A percentile compares a stretch with the other conserved stretches of the same genome.
phyloP scores from a whole-genome alignment of 129 eudicot species.

The Erigeron canadensis region DNA sequence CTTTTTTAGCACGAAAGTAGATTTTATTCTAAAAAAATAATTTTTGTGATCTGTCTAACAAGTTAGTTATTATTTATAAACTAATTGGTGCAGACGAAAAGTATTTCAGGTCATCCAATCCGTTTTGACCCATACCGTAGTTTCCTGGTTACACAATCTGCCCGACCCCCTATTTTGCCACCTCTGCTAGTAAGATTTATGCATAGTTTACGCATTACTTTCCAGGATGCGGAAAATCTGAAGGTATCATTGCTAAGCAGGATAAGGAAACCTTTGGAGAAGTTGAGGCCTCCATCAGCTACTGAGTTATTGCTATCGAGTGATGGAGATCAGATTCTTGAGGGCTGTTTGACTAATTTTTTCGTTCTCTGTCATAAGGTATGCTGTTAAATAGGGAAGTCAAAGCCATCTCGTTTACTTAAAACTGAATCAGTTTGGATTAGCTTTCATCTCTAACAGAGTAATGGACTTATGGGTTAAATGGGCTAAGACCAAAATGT shows the following conservation, averaged over 20 bases:
- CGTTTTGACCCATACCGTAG: not conserved
- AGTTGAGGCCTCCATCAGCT: constrained; percentile 74
- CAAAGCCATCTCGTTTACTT: no score
- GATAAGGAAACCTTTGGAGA: constrained; percentile 83
- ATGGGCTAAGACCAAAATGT: no score
- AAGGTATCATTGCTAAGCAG: constrained; percentile 42
- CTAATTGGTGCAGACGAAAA: not conserved
- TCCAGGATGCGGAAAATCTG: constrained; percentile 20
- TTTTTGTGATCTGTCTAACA: no score
- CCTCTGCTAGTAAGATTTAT: constrained; percentile 8
- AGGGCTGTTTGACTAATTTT: constrained; percentile 80
- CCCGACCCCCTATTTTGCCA: not conserved
- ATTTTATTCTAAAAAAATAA: no score
- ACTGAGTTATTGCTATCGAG: constrained; percentile 75
- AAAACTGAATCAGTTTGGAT: no score
- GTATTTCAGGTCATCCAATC: not conserved
- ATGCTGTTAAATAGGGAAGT: constrained; percentile 5
- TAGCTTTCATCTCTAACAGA: no score
- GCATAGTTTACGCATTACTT: not conserved
- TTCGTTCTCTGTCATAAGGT: constrained; percentile 77
- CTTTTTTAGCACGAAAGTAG: no score
- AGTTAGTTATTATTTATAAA: no score
- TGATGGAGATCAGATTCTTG: constrained; percentile 80
- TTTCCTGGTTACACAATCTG: not conserved
- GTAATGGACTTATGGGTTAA: no score